phyloP scores from a whole-genome alignment of 1,284 basidiomycete genomes.

The Rhizoctonia solani region DNA sequence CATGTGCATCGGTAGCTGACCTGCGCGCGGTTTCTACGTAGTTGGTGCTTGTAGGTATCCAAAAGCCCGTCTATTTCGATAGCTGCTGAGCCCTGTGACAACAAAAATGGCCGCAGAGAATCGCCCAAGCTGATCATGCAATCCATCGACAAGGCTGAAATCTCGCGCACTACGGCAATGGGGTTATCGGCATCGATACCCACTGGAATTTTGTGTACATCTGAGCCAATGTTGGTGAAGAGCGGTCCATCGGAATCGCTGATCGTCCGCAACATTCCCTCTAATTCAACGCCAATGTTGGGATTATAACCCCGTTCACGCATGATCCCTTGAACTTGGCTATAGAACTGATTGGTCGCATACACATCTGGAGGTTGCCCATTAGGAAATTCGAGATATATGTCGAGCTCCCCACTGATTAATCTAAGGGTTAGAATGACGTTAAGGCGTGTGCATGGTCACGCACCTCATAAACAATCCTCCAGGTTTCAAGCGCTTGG shows the following conservation, averaged over 20 bases:
- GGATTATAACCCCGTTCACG: slow-evolving; percentile 21
- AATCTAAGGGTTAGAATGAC: neutral
- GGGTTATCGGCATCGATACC: neutral
- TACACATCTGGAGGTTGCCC: neutral
- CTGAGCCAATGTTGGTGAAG: slow-evolving; percentile 4
- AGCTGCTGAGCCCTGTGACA: neutral
- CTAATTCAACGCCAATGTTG: slow-evolving; percentile 1
- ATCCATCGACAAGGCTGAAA: slow-evolving; percentile 22
- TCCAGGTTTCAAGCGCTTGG: slow-evolving; percentile 20
- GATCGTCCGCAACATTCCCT: neutral
- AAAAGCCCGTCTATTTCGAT: slow-evolving; percentile 4
- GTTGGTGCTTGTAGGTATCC: neutral
- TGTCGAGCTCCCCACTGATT: slow-evolving; percentile 16
- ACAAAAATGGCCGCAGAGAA: slow-evolving; percentile 11
- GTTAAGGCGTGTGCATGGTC: neutral
- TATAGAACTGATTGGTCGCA: slow-evolving; percentile 12
- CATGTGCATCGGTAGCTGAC: slow-evolving; percentile 27
- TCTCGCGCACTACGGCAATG: neutral
- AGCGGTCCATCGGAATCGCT: neutral
- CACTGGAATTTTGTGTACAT: neutral
- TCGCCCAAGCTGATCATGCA: neutral
- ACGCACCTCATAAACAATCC: slow-evolving; percentile 30
- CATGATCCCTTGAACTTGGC: slow-evolving; percentile 5
- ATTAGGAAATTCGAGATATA: neutral
- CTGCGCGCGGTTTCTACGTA: neutral